phyloP scores from a whole-genome alignment of 768 basidiomycete genomes.

The Lactarius indigo region DNA sequence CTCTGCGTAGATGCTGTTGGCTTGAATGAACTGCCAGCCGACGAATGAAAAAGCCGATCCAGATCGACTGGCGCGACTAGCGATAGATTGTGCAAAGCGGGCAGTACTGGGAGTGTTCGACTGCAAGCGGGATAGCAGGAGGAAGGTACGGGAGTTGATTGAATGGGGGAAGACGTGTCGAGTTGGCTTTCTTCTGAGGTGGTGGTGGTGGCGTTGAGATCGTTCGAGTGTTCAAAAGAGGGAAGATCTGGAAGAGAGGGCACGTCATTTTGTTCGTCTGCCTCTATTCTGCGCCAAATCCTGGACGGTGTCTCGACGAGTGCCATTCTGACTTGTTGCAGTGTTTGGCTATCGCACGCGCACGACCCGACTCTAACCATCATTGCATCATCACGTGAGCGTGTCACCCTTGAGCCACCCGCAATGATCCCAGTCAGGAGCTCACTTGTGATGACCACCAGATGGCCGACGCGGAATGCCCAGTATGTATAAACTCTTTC shows the following conservation, averaged over 20 bases:
- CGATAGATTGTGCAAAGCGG: conserved; percentile 52
- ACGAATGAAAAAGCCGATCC: conserved; percentile 33
- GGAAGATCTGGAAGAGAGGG: conserved; percentile 80
- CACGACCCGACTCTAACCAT: not conserved
- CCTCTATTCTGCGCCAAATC: conserved; percentile 81
- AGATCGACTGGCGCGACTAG: conserved; percentile 41
- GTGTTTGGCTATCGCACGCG: too few species aligned
- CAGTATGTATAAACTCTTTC: conserved; percentile 18
- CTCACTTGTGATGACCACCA: not conserved
- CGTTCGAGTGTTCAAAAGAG: conserved; percentile 60
- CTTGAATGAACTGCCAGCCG: conserved; percentile 14
- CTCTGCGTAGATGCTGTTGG: conserved; percentile 2
- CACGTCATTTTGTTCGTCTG: conserved; percentile 69
- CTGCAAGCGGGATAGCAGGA: conserved; percentile 49
- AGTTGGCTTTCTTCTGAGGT: conserved; percentile 39
- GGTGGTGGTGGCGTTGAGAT: conserved; percentile 36
- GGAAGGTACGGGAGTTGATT: conserved; percentile 60
- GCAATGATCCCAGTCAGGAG: not conserved
- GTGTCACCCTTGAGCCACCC: not conserved
- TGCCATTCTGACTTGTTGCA: conserved; percentile 9
- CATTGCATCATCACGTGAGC: conserved; percentile 24
- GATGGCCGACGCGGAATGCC: conserved; percentile 13
- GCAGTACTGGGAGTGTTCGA: conserved; percentile 47
- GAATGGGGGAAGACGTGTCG: conserved; percentile 49
- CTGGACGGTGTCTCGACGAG: conserved; percentile 74